Base-by-base conservation (phyloP, 306 rosid genomes). In the Erythrophleum fordii region DNA sequence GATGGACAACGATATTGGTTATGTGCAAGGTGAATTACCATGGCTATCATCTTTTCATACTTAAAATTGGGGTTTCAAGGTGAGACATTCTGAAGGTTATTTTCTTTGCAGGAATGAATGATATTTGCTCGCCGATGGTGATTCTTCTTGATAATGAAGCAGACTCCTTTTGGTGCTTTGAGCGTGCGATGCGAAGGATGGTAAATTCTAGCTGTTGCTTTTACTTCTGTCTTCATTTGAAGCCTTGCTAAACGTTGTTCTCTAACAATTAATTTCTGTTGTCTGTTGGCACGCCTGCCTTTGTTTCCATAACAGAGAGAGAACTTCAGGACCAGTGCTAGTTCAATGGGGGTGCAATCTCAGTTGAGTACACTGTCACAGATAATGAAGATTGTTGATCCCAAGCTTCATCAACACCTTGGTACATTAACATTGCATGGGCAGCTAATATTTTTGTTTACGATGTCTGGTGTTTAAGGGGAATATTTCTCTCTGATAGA, bases 351-450 rank as follows among this genome's bases (percentile, higher is more conserved):
- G 53, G 97, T 95, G 84, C 99, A 95, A 86, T 78, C 95, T 84
- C 99, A 95, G 84, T 88, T 93, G 89, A 61, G 91, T 81, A 89
- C 95, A 31, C 97, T 93, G 76, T 91, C 99, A 80, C 99, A 95
- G 90, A 91, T 93, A 84, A 89, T 95, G 82, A 93, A 83, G 89
- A 87, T 86, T 39, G 90, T 93, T 77, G 94, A 95, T 85, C 99
- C 97, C 55, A 88, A 89, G 87, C 97, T 95, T 91, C 99, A 95
- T 84, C 92, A 89, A 83, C 99, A 95, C 86, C 97, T 95, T 67
- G 97, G 99, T 95, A 88, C 14, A 83, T 66, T 72, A 79, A 71
- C 42, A 82, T 67, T 79, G 59, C 61, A 35, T 77, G 49, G 11
- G 37, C 6, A 65, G 44, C 70, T 74, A 41, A 60, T 77, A 59